Percentiles rank a stretch among this genome's conserved stretches.
Conservation (phyloP, 2,329 filamentous ascomycete species). For the Trichoderma hamatum region DNA sequence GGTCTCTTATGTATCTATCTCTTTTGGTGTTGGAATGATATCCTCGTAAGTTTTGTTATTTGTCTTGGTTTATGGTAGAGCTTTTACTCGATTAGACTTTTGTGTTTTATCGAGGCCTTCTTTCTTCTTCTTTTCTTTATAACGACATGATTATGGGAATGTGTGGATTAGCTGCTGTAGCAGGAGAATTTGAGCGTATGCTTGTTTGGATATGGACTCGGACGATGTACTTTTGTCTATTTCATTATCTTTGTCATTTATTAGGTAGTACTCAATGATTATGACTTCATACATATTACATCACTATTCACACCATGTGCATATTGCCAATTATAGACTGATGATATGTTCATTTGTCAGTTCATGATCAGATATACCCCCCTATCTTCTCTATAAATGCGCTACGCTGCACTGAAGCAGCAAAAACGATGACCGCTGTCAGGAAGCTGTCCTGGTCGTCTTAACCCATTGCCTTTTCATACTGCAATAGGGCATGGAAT, state of each 20-base stretch:
- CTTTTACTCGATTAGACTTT: neutral
- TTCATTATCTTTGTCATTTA: neutral
- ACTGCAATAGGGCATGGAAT: neutral
- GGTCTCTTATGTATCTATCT: slow-evolving; percentile 9
- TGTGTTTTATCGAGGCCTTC: neutral
- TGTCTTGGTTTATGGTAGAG: neutral
- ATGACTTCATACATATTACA: neutral
- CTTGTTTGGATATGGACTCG: neutral
- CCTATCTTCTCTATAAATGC: slow-evolving; percentile 26
- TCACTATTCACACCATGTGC: neutral
- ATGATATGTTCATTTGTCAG: slow-evolving; percentile 25
- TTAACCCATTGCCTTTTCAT: neutral
- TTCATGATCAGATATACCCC: slow-evolving; percentile 11
- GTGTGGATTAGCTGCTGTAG: neutral
- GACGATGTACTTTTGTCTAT: neutral
- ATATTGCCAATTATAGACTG: neutral
- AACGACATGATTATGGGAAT: neutral
- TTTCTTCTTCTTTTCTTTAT: neutral
- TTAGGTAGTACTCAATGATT: slow-evolving; percentile 8
- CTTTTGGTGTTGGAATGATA: neutral
- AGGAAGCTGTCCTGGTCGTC: slow-evolving; percentile 14
- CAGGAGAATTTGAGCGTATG: neutral
- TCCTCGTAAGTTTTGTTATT: neutral
- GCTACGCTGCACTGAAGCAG: slow-evolving; percentile 31
- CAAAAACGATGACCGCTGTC: slow-evolving; percentile 29